These are phyloP conservation scores for Cladophialophora chaetospira DNA, from an alignment of 2,329 filamentous ascomycete species.

Conservation along the genomic window DNA sequence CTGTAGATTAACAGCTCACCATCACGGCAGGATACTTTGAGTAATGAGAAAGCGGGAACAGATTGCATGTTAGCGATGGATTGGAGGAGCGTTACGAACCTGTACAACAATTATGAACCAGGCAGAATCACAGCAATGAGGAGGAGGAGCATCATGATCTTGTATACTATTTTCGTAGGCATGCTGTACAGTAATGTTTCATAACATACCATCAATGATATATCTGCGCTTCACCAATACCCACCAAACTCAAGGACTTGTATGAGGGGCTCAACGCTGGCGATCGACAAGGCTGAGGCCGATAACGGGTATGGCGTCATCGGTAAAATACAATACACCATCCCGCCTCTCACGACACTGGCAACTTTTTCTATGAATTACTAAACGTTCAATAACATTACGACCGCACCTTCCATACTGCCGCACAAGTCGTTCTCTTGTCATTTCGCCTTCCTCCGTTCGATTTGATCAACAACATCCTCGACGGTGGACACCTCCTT, in stretches of 20 bases:
- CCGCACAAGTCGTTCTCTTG: neutral
- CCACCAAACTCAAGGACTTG: too few relatives aligned
- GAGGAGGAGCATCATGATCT: neutral
- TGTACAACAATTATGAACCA: too few relatives aligned
- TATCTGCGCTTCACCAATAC: too few relatives aligned
- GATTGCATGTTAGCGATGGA: too few relatives aligned
- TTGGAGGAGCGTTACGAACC: too few relatives aligned
- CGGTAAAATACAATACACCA: slow-evolving; percentile 13
- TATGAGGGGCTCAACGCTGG: neutral
- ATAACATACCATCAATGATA: too few relatives aligned
- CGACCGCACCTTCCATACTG: neutral
- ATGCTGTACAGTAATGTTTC: neutral
- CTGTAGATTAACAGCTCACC: neutral
- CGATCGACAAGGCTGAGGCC: slow-evolving; percentile 1
- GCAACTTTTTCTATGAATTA: slow-evolving; percentile 7
- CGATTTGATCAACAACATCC: neutral
- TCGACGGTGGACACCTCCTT: neutral
- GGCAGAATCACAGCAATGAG: too few relatives aligned
- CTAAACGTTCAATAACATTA: slow-evolving; percentile 5
- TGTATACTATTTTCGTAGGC: neutral
- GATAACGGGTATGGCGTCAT: slow-evolving; percentile 18
- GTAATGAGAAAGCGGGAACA: too few relatives aligned
- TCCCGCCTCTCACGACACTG: slow-evolving; percentile 3
- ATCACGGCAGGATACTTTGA: too few relatives aligned
- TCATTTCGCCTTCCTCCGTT: neutral